Percentiles rank a stretch among this genome's conserved stretches.
Conservation (phyloP, 2,329 filamentous ascomycete genomes). For the Beauveria medogensis region DNA sequence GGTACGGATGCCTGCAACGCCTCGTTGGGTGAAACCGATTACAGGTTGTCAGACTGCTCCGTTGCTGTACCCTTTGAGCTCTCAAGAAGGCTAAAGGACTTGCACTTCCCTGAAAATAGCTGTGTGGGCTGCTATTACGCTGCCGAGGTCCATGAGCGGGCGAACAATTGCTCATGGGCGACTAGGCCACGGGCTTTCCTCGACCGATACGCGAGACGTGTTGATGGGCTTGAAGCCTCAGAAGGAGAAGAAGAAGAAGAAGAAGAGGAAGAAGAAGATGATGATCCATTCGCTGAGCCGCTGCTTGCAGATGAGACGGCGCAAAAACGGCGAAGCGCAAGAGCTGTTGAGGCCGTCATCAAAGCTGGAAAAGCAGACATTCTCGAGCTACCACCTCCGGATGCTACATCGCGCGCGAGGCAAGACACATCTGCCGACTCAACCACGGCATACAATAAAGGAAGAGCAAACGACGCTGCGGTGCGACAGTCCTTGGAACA, state of each 20-base stretch:
- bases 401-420: neutral
- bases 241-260: neutral
- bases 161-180: neutral
- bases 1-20: constrained; percentile 12
- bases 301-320: neutral
- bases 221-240: neutral
- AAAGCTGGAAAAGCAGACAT: neutral
- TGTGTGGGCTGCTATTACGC: constrained; percentile 27
- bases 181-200: neutral
- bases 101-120: constrained; percentile 16
- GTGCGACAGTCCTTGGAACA: neutral
- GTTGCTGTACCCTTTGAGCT: constrained; percentile 19
- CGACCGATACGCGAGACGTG: neutral
- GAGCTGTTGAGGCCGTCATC: neutral
- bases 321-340: neutral
- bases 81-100: constrained; percentile 12
- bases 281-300: neutral
- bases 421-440: neutral
- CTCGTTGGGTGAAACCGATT: neutral
- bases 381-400: neutral
- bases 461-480: neutral
- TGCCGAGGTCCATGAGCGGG: neutral
- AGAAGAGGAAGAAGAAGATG: neutral
- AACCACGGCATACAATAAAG: too few species aligned
- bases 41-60: constrained; percentile 18